Percentiles rank a stretch among this genome's conserved stretches.
Evolutionary conservation across 2,329 filamentous ascomycete genomes (phyloP).

Genomic region (Paecilomyces sp.): DNA sequence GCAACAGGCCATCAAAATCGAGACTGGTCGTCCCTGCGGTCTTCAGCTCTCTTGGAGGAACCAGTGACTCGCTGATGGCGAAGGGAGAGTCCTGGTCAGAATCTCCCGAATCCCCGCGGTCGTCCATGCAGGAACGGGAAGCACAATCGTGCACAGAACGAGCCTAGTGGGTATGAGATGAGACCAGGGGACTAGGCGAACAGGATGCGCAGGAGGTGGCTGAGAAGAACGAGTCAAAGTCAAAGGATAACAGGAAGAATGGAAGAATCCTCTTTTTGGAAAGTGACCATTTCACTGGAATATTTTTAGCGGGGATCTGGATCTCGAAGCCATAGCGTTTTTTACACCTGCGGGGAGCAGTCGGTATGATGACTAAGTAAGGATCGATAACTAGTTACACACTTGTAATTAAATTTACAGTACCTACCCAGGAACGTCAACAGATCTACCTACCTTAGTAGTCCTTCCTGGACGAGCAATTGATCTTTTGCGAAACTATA

Average conservation of each 20-base stretch:
- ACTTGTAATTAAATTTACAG: not conserved
- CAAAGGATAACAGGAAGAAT: not conserved
- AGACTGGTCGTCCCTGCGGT: conserved; percentile 44
- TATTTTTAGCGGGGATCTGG: not conserved
- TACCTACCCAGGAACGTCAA: too few species aligned
- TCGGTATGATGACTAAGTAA: not conserved
- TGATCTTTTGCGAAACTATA: too few species aligned
- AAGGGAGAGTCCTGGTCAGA: conserved; percentile 24
- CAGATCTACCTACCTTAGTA: too few species aligned
- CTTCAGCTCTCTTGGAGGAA: conserved; percentile 48
- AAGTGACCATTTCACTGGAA: not conserved
- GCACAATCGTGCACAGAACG: not conserved
- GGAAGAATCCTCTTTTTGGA: not conserved
- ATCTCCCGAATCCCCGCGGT: conserved; percentile 11
- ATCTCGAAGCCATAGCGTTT: not conserved
- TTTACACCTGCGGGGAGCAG: not conserved
- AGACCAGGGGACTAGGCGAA: not conserved
- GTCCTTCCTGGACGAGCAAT: too few species aligned
- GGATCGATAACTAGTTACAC: not conserved
- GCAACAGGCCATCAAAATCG: conserved; percentile 67
- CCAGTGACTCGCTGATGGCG: conserved; percentile 48
- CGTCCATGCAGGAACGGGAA: not conserved
- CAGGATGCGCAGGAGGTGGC: not conserved
- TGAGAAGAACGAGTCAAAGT: not conserved
- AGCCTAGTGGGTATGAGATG: not conserved